Base-by-base conservation (phyloP, 768 basidiomycete species). In the Melanogaster broomeanus region DNA sequence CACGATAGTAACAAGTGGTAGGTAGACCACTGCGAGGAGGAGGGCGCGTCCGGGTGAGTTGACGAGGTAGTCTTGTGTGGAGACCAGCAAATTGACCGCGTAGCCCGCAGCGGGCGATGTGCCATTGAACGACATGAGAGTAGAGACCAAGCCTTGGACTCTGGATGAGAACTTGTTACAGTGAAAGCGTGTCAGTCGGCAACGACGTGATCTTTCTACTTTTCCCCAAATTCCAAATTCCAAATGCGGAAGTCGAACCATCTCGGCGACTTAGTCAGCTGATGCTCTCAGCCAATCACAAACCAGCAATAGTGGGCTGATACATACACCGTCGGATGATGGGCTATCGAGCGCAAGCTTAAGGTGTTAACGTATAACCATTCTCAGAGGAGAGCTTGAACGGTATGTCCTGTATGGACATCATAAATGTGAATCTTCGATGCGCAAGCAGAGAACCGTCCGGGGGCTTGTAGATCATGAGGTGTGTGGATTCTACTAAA, bases 1-100 rank as follows among this genome's bases (percentile, higher is more conserved):
- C 7, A 84, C 57, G 42, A 95, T 79, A 44, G 75, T 79, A 55
- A 90, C 58, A 42, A 91, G 37, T 3, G 93, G 91, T 13, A 83
- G 69, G 55, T 85, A 90, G 38, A 94, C 61, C 43, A 91, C 41
- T 4, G 64, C 57, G 60, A 70, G 77, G 57, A 73, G 59, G 21
- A 74, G 50, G 8, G 73, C 56, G 28, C 65, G 60, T 48, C 59
- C 61, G 0, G 68, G 65, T 0, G 60, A 63, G 42, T 57, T 50
- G 9, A 21, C 4, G n/a, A 71, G 6, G n/a, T 64, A 65, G 41
- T 22, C 44, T 27, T 58, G 63, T 19, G 35, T n/a, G 0, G 42
- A 50, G 9, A 53, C 63, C 27, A 71, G 27, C 0, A 46, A 19
- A 4, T 57, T 51, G 16, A 63, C 56, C 12, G 58, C 50, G 49